A percentile compares a stretch with the other conserved stretches of the same genome.
phyloP scores from a whole-genome alignment of 352 stramenopile genomes.

The Pythium brachiatum region DNA sequence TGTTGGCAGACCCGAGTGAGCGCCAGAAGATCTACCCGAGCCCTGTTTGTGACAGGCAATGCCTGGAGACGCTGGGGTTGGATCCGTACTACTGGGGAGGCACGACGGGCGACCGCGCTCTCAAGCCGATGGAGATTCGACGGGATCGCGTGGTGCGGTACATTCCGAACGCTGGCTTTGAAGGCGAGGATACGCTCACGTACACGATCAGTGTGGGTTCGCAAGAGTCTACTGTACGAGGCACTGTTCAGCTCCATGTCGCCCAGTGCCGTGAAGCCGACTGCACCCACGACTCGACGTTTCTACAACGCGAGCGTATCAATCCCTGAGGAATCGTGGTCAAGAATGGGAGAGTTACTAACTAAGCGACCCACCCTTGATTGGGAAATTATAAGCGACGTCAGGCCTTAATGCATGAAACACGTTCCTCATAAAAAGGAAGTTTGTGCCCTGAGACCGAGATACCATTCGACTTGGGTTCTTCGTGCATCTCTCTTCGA shows the following conservation, averaged over 20 bases:
- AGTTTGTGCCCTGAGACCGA: background rate
- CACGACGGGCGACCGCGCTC: conserved; percentile 41
- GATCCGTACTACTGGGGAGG: conserved; percentile 61
- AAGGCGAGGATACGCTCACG: conserved; percentile 53
- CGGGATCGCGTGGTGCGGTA: conserved; percentile 55
- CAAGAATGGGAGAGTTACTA: no score
- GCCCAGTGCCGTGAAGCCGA: conserved; percentile 46
- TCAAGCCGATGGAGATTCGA: conserved; percentile 43
- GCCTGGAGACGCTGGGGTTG: conserved; percentile 37
- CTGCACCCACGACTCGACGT: conserved; percentile 25
- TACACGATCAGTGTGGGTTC: conserved; percentile 49
- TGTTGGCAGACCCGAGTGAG: conserved; percentile 48
- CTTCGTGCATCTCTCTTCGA: background rate
- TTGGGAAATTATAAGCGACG: no score
- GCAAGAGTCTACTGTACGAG: conserved; percentile 41
- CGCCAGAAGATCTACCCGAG: conserved; percentile 50
- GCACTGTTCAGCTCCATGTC: conserved; percentile 56
- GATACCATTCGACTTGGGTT: background rate
- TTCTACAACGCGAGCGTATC: conserved; percentile 11
- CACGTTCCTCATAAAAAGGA: background rate
- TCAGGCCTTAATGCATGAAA: background rate
- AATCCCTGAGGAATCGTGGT: background rate
- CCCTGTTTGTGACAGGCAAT: conserved; percentile 43
- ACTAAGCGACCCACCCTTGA: no score
- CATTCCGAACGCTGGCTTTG: conserved; percentile 47